A percentile compares a stretch with the other conserved stretches of the same genome.
These are phyloP conservation scores for Corylus avellana DNA, from an alignment of 306 rosid genomes.

Conservation along the genomic window DNA sequence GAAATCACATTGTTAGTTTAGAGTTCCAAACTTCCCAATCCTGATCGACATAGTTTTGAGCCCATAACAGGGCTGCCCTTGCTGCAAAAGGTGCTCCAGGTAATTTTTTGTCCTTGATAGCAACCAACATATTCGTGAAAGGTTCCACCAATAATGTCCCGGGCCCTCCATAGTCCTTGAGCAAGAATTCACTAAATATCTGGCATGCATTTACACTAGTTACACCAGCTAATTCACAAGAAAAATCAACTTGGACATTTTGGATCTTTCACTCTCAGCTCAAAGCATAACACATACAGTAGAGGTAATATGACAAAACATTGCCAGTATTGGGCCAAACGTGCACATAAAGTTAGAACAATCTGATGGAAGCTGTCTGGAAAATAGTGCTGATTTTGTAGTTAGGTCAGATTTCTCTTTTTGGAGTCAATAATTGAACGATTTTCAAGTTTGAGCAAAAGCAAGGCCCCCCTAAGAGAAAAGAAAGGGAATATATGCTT, in stretches of 20 bases:
- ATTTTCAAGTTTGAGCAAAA: conserved; percentile 24
- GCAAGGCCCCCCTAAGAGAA: conserved; percentile 9
- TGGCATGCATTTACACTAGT: conserved; percentile 34
- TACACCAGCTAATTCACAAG: conserved; percentile 20
- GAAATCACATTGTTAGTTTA: conserved; percentile 28
- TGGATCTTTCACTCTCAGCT: conserved; percentile 29
- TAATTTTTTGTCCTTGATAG: conserved; percentile 42
- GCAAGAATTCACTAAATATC: conserved; percentile 63
- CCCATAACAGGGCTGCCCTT: conserved; percentile 67
- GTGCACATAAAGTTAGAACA: conserved; percentile 37
- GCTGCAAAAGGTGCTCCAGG: conserved; percentile 60
- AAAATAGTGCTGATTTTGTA: conserved; percentile 21
- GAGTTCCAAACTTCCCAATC: conserved; percentile 55
- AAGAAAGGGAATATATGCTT: conserved; percentile 12
- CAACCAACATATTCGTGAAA: conserved; percentile 48
- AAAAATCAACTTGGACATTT: conserved; percentile 28
- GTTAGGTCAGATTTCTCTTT: conserved; percentile 31
- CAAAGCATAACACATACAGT: conserved; percentile 30
- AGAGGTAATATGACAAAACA: conserved; percentile 39
- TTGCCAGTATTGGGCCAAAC: conserved; percentile 45
- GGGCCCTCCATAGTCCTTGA: conserved; percentile 49
- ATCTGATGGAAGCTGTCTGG: conserved; percentile 41
- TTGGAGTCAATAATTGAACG: conserved; percentile 36
- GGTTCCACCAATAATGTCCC: conserved; percentile 65
- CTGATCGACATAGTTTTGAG: conserved; percentile 58